Percentiles rank a stretch among this genome's conserved stretches.
Conservation (phyloP, 768 basidiomycete species). For the Tulasnella sp. region DNA sequence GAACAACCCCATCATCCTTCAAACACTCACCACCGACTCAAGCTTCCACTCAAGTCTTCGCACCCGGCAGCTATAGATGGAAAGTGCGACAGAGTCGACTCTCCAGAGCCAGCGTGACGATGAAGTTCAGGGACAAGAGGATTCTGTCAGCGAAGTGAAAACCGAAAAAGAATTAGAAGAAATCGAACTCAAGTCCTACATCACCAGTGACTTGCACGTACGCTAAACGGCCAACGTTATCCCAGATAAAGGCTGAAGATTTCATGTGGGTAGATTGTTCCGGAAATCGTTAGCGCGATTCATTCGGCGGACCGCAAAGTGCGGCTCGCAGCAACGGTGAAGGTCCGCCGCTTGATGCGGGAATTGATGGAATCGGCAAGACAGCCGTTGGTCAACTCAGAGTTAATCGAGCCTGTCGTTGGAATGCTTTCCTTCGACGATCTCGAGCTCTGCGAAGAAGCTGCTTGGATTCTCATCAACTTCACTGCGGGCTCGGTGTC, state of each 20-base stretch:
- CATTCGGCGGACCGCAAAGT: neutral
- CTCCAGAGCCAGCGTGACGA: no score
- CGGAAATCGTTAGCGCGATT: neutral
- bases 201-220: neutral
- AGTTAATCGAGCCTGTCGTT: neutral
- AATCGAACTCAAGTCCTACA: neutral
- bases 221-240: neutral
- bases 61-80: no score
- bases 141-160: neutral
- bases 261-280: neutral
- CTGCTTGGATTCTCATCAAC: neutral
- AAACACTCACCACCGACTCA: no score
- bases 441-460: neutral
- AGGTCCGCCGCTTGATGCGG: neutral
- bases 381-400: neutral
- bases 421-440: neutral
- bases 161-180: neutral
- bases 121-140: no score
- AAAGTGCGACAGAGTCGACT: no score
- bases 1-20: no score
- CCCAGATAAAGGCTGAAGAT: neutral
- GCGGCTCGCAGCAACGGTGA: neutral
- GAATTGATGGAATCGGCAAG: neutral
- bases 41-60: no score
- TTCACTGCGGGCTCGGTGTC: neutral